Evolutionary conservation across 1,139 yeast species (phyloP), one percentile per base, ranked within the genome.

Genomic region (Maudiozyma humilis): DNA sequence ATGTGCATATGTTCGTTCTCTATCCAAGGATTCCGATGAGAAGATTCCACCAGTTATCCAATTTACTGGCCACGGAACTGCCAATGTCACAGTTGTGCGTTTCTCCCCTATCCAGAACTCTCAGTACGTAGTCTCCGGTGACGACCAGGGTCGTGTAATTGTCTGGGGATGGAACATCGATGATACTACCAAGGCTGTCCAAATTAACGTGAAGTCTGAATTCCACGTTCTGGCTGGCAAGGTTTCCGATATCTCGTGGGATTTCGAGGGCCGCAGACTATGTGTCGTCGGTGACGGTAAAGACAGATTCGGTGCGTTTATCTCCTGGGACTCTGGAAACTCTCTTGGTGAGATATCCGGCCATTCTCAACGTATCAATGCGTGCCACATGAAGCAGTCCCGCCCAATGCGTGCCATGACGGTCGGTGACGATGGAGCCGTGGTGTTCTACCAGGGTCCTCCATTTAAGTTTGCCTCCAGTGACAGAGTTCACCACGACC

Each of bases 261-360:
- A 93, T 62, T 82, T 83, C 17, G 98, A 93, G 57, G 78, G 81
- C 41, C 70, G 80, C 46, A 73, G 98, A 51, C 68, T 93, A 44
- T 85, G 93, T 60, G 96, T 96, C 1, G 97, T 89, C 10, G 99
- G 99, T 43, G 83, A 85, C 55, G 97, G 98, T 40, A 82, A 83
- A 56, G 96, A 89, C 56, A 75, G 83, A 51, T 88, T 78, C 59
- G 98, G 97, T 3, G 96, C 85, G 55, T 89, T 95, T 50, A 87
- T 91, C 59, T 78, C 95, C 5, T 84, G 85, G 75, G 99, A 91
- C 61, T 75, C 95, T 1, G 98, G 98, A 46, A 91, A 91, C 64
- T 78, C 96, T 10, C 81, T 91, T 38, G 99, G 98, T 44, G 97
- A 91, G 62, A 82, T 93, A 54, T 81, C 88, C 45, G 99, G 98